A percentile compares a stretch with the other conserved stretches of the same genome.
Conservation (phyloP, 1,284 basidiomycete species). For the Rhodotorula sp. region DNA sequence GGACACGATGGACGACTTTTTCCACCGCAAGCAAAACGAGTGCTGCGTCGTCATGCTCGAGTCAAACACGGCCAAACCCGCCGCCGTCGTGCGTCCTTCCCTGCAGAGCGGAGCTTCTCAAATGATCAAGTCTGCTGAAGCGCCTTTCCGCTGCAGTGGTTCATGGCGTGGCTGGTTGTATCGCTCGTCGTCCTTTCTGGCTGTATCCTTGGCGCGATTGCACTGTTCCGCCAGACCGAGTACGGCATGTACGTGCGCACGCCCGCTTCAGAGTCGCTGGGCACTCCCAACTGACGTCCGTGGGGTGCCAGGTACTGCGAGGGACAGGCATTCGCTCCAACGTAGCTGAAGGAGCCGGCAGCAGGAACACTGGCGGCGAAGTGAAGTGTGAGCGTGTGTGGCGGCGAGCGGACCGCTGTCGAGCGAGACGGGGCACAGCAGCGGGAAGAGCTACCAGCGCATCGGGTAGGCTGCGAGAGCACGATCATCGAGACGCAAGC, state of each 20-base stretch:
- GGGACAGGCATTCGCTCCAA: conserved; percentile 14
- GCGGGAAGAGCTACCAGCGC: no score
- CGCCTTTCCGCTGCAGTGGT: not conserved
- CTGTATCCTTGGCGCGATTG: conserved; percentile 6
- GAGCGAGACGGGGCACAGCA: no score
- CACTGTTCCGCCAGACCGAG: conserved; percentile 2
- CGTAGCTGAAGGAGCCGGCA: not conserved
- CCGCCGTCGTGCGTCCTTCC: not conserved
- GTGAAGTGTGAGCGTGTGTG: not conserved
- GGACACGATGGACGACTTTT: conserved; percentile 24
- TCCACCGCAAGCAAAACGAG: conserved; percentile 16
- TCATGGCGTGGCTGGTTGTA: not conserved
- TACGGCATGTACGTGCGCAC: conserved; percentile 1
- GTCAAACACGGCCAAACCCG: conserved; percentile 1
- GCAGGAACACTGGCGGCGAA: not conserved
- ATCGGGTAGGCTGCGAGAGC: no score
- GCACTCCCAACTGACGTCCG: not conserved
- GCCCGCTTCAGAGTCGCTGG: no score
- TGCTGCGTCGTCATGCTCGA: conserved; percentile 24
- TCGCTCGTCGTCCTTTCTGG: not conserved
- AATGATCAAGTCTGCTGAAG: no score
- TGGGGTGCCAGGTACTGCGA: conserved; percentile 7
- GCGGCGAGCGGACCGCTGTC: no score
- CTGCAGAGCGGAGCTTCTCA: no score
- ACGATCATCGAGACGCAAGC: no score